phyloP scores from a whole-genome alignment of 2,329 filamentous ascomycete genomes.

The Plectosphaerella sp. region DNA sequence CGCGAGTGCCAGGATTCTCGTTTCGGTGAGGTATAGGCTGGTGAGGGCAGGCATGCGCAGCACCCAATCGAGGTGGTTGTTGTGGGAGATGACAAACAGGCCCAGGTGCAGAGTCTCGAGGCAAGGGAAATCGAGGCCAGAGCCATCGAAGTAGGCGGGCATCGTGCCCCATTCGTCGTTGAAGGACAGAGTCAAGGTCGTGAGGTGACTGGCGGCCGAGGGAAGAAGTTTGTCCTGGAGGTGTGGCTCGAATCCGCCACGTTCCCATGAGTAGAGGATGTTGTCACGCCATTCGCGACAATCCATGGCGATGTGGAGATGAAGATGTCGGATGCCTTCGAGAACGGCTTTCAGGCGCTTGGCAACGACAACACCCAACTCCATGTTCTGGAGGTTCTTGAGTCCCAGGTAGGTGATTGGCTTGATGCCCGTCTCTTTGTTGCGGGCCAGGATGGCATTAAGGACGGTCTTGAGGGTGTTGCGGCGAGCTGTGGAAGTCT shows the following conservation, averaged over 20 bases:
- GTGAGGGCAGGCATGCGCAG: slow-evolving; percentile 8
- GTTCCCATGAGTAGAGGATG: slow-evolving; percentile 11
- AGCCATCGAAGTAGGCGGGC: slow-evolving; percentile 14
- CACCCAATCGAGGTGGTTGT: slow-evolving; percentile 20
- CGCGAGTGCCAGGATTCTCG: slow-evolving; percentile 10
- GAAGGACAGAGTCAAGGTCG: slow-evolving; percentile 14
- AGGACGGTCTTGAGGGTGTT: slow-evolving; percentile 9
- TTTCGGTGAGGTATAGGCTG: slow-evolving; percentile 6
- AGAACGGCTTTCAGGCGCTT: slow-evolving; percentile 7
- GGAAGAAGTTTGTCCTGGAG: slow-evolving; percentile 11
- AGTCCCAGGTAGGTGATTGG: slow-evolving; percentile 6
- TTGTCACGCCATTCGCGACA: slow-evolving; percentile 8
- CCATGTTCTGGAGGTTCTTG: slow-evolving; percentile 13
- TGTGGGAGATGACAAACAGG: slow-evolving; percentile 8
- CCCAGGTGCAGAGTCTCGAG: slow-evolving; percentile 13
- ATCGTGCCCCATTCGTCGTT: slow-evolving; percentile 13
- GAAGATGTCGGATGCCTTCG: slow-evolving; percentile 11
- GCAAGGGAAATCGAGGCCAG: slow-evolving; percentile 12
- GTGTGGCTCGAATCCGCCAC: slow-evolving; percentile 15
- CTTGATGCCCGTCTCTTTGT: background rate
- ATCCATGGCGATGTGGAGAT: slow-evolving; percentile 7
- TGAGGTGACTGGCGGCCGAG: slow-evolving; percentile 11
- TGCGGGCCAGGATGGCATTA: slow-evolving; percentile 9
- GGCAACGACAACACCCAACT: background rate
- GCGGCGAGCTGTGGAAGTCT: slow-evolving; percentile 1